phyloP scores from a whole-genome alignment of 441 rosid genomes.

The Aquilaria agallochum region DNA sequence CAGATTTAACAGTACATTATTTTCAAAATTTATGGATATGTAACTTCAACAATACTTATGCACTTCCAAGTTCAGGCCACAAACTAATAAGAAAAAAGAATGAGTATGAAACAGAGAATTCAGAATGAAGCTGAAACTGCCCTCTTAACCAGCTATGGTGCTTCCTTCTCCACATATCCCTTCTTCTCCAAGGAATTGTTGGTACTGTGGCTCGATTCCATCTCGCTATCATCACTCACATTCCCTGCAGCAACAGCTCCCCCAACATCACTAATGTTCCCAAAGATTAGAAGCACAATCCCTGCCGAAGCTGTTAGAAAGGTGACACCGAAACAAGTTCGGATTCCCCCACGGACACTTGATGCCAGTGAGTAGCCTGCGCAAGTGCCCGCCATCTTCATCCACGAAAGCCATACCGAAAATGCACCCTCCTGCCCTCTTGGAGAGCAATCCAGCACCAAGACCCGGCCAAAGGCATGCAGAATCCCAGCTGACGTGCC shows the following conservation, averaged over 20 bases:
- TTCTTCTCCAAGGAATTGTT: conserved; percentile 15
- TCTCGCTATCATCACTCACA: conserved; percentile 19
- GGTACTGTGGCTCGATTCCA: conserved; percentile 10
- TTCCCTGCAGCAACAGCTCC: conserved; percentile 48
- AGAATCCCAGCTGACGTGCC: conserved; percentile 41
- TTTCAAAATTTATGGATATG: no score
- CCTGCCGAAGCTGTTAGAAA: conserved; percentile 26
- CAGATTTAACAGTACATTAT: no score
- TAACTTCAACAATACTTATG: no score
- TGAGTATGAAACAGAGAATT: no score
- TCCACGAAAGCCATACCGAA: conserved; percentile 45
- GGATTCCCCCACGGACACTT: conserved; percentile 27
- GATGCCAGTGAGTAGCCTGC: conserved; percentile 49
- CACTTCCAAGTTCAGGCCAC: no score
- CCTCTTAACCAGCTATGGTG: neutral
- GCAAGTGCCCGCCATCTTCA: conserved; percentile 35
- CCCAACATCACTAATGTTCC: conserved; percentile 43
- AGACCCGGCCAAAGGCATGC: conserved; percentile 44
- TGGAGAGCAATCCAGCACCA: conserved; percentile 47
- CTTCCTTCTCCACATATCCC: conserved; percentile 1
- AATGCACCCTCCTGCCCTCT: conserved; percentile 51
- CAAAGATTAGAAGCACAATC: conserved; percentile 28
- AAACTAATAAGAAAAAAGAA: no score
- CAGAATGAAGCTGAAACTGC: no score
- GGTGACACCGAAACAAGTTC: conserved; percentile 34